Evolutionary conservation across 2,329 filamentous ascomycete species (phyloP), one percentile per base, ranked within the genome.

Genomic region (Conoideocrella luteorostrata): DNA sequence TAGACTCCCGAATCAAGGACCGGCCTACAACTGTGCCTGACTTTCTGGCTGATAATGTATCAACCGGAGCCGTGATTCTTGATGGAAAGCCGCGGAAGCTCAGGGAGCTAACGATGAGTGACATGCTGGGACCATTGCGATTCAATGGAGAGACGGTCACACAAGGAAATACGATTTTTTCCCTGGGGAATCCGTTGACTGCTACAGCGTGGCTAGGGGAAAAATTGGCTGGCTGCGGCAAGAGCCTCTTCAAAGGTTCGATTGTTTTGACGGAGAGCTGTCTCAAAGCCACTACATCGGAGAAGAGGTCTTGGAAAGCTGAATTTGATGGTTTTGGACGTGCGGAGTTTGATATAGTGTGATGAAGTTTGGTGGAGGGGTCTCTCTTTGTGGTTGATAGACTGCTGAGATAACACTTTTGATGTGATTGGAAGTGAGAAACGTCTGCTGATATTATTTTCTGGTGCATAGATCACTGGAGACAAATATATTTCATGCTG

Each of bases 351-450:
- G 26, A 28, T 28, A 13, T 28, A 7, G 26, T 28, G 13, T 28
- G 26, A 28, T 28, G 7, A 7, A 7, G 26, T 13, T 13, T 28
- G 61, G n/a, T n/a, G n/a, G n/a, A n/a, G n/a, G n/a, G n/a, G n/a
- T n/a, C n/a, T n/a, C n/a, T n/a, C n/a, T n/a, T n/a, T n/a, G n/a
- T n/a, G n/a, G n/a, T n/a, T n/a, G n/a, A n/a, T n/a, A n/a, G n/a
- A n/a, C n/a, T n/a, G n/a, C n/a, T n/a, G n/a, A n/a, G n/a, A n/a
- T n/a, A n/a, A n/a, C n/a, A n/a, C n/a, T n/a, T n/a, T n/a, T n/a
- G n/a, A n/a, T n/a, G n/a, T n/a, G n/a, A n/a, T n/a, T n/a, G n/a
- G n/a, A n/a, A n/a, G n/a, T n/a, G n/a, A n/a, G n/a, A n/a, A n/a
- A n/a, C n/a, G n/a, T n/a, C n/a, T n/a, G n/a, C n/a, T n/a, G n/a